Percentiles rank a stretch among this genome's conserved stretches.
These are phyloP conservation scores for Hypoxylon perforatum DNA, from an alignment of 495 filamentous ascomycete species.

Conservation along the genomic window DNA sequence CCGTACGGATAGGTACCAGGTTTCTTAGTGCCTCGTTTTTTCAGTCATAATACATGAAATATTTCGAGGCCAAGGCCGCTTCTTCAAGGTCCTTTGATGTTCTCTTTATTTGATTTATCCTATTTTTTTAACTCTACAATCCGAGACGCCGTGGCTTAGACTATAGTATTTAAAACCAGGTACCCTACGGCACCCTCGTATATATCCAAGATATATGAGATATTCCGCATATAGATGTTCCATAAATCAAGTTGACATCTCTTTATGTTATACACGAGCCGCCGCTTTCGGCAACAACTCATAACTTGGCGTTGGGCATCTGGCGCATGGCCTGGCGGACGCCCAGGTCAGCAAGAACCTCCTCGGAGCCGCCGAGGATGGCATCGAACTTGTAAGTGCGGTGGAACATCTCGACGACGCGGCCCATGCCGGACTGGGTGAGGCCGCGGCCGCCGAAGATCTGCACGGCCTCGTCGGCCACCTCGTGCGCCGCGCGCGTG, in stretches of 20 bases:
- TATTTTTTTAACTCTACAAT: conserved; percentile 12
- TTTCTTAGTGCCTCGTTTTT: conserved; percentile 23
- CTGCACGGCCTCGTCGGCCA: conserved; percentile 84
- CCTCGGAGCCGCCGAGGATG: conserved; percentile 86
- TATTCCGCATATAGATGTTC: too few relatives aligned
- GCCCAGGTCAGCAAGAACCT: conserved; percentile 83
- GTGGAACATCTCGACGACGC: conserved; percentile 82
- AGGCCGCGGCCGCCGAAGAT: conserved; percentile 87
- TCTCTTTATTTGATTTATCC: not conserved
- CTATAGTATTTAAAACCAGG: conserved; percentile 7
- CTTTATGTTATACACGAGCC: too few relatives aligned
- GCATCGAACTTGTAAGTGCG: conserved; percentile 91
- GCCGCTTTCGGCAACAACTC: conserved; percentile 24
- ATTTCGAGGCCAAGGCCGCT: conserved; percentile 29
- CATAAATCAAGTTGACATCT: too few relatives aligned
- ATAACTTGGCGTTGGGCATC: conserved; percentile 87
- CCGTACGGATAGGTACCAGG: conserved; percentile 24
- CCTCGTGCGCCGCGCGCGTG: conserved; percentile 81
- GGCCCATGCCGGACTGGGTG: conserved; percentile 86
- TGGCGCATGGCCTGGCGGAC: conserved; percentile 84
- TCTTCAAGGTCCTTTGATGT: not conserved
- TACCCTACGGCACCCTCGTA: not conserved
- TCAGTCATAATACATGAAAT: conserved; percentile 26
- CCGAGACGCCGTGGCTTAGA: conserved; percentile 25
- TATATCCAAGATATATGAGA: conserved; percentile 1